A percentile compares a stretch with the other conserved stretches of the same genome.
These are phyloP conservation scores for Diaporthe nobilis DNA, from an alignment of 2,329 filamentous ascomycete genomes.

Conservation along the genomic window DNA sequence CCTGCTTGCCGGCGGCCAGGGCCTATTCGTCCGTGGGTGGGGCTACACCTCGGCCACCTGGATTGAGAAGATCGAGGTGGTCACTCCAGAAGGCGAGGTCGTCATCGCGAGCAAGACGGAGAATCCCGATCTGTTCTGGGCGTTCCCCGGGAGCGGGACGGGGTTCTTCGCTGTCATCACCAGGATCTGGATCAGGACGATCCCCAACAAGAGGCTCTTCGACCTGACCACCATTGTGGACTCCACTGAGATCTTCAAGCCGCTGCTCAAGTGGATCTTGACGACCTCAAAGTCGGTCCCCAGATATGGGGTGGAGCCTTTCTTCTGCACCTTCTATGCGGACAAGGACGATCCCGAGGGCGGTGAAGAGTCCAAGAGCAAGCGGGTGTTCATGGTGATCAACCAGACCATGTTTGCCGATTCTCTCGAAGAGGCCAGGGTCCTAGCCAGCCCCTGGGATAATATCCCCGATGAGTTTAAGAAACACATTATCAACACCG, in stretches of 20 bases:
- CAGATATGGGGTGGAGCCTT: not conserved
- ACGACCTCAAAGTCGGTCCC: not conserved
- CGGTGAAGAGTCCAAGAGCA: slow-evolving; percentile 12
- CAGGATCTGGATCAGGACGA: not conserved
- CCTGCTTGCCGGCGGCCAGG: not conserved
- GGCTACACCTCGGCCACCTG: not conserved
- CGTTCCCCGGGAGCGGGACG: not conserved
- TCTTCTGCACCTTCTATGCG: slow-evolving; percentile 18
- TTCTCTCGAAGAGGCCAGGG: not conserved
- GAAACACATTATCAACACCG: not conserved
- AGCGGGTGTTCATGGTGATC: not conserved
- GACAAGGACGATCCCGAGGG: not conserved
- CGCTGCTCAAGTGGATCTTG: not conserved
- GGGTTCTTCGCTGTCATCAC: not conserved
- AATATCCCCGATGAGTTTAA: not conserved
- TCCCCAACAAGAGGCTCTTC: not conserved
- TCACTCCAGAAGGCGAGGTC: not conserved
- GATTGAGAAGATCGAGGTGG: not conserved
- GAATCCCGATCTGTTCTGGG: not conserved
- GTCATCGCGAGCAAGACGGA: slow-evolving; percentile 10
- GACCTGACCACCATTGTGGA: not conserved
- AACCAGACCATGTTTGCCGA: slow-evolving; percentile 25
- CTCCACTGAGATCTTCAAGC: not conserved
- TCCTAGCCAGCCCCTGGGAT: not conserved
- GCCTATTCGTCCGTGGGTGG: not conserved